Conservation (phyloP, 148 eudicot species). For the Agrostemma githago region DNA sequence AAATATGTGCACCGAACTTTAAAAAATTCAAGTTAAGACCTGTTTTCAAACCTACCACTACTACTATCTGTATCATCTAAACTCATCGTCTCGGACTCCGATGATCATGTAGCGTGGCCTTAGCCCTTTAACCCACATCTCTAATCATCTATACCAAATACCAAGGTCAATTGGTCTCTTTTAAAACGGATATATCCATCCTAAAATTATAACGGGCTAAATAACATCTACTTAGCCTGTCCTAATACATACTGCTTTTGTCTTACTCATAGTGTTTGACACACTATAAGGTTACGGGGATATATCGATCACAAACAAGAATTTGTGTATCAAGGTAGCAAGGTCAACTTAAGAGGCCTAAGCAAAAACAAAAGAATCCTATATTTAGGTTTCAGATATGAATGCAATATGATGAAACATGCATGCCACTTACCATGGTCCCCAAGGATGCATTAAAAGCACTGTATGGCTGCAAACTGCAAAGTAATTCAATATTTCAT, state of each 20-base stretch:
- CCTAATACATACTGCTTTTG: too few relatives aligned
- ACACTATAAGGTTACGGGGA: too few relatives aligned
- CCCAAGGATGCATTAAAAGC: slow-evolving; percentile 15
- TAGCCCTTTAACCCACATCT: neutral
- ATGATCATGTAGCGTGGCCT: neutral
- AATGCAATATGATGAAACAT: neutral
- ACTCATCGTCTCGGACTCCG: neutral
- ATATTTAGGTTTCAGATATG: slow-evolving; percentile 4
- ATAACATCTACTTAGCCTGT: too few relatives aligned
- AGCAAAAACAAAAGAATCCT: neutral
- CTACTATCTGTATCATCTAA: neutral
- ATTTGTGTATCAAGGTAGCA: too few relatives aligned
- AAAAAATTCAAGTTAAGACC: neutral
- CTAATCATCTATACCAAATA: neutral
- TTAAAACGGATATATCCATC: too few relatives aligned
- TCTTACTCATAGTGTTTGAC: too few relatives aligned
- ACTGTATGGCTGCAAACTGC: neutral
- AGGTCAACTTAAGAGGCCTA: neutral
- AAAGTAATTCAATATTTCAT: neutral
- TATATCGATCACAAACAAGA: neutral
- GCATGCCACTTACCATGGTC: slow-evolving; percentile 10
- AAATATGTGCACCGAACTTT: neutral
- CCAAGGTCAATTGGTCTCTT: neutral
- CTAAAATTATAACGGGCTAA: too few relatives aligned
- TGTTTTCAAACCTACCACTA: neutral